Base-by-base conservation (phyloP, 2,329 filamentous ascomycete species). In the Talaromyces pinophilus region DNA sequence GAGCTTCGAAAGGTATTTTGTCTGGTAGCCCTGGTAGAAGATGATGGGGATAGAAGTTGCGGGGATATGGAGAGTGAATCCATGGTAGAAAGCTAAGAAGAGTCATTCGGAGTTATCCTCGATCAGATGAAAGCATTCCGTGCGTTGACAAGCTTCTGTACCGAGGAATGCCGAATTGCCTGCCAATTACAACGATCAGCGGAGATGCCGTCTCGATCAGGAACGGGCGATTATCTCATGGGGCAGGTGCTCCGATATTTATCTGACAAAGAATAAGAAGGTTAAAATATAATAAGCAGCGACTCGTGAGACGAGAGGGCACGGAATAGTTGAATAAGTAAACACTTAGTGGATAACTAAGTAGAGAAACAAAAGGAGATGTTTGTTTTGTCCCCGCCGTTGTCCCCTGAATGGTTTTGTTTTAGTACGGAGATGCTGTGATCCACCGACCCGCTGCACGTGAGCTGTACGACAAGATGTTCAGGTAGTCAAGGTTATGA, bases 91-190 rank as follows among this genome's bases (percentile, higher is more conserved):
- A 38, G 13, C 25, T 28, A 42, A 42, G 11, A 6, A 25, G 44
- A 48, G 44, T 48, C 44, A 59, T 28, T 46, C 35, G 17, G 40
- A 57, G 40, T 35, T 54, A n/a, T 35, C 44, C 52, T 40, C 33
- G 54, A 52, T 61, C 57, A 28, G 42, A 57, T 30, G 55, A 8
- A 59, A 38, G 48, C 46, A 60, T 61, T 52, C 57, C 55, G 46
- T 44, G 17, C 17, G 40, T 44, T 52, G 30, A 22, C 42, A 8
- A 48, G 10, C n/a, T 5, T 8, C 28, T 54, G 61, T 22, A 63
- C 65, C 65, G 65, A 67, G 65, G 63, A 60, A 65, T 59, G 65
- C 60, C 61, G 62, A 59, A 54, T 33, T 55, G 17, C 52, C 28
- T 55, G 33, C 30, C 54, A 57, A 57, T 57, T 62, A 46, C 52